Conservation (phyloP, 1,284 basidiomycete genomes). For the Ustilago curta region DNA sequence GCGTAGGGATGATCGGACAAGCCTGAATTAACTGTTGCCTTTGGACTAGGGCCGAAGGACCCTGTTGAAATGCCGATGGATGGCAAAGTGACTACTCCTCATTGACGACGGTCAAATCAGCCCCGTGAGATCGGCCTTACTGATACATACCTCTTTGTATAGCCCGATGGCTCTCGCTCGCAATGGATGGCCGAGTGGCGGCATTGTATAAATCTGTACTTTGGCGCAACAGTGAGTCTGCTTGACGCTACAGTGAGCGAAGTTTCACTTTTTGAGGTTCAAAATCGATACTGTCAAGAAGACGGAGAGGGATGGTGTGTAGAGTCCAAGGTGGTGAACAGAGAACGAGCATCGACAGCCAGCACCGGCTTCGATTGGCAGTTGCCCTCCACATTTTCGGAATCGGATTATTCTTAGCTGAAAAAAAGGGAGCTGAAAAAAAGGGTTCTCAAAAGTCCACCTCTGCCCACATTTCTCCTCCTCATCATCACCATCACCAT, state of each 20-base stretch:
- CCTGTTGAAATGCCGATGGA: no score
- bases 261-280: not conserved
- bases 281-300: no score
- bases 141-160: conserved; percentile 59
- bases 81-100: no score
- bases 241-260: not conserved
- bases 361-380: not conserved
- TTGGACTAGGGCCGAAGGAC: not conserved
- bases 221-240: not conserved
- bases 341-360: not conserved
- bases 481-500: no score
- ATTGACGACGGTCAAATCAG: not conserved
- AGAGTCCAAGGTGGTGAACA: not conserved
- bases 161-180: conserved; percentile 64
- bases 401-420: conserved; percentile 17
- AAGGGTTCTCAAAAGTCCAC: conserved; percentile 12
- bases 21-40: not conserved
- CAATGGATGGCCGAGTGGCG: conserved; percentile 63
- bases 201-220: conserved; percentile 40
- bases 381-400: conserved; percentile 2
- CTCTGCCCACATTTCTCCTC: no score
- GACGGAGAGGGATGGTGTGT: not conserved
- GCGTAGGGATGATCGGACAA: not conserved
- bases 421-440: conserved; percentile 7
- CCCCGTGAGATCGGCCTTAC: not conserved